Base-by-base conservation (phyloP, 257 asterid genomes). In the Linderniella brevidens region DNA sequence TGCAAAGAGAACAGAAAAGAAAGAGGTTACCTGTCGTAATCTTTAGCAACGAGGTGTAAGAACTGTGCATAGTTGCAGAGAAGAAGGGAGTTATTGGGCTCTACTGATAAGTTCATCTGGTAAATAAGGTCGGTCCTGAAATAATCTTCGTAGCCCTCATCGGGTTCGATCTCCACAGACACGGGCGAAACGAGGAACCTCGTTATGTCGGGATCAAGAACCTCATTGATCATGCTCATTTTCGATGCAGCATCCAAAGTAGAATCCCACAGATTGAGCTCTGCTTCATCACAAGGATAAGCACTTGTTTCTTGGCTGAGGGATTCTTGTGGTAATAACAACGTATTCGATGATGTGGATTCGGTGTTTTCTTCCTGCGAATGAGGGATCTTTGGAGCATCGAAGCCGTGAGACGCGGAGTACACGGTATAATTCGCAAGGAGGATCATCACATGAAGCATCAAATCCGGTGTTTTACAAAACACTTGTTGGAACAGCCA, bases 401-500 rank as follows among this genome's bases (percentile, higher is more conserved):
- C 32, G 10, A 62, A 25, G 41, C 50, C 57, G 10, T 49, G 55
- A 8, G 79, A 62, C 40, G 66, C 49, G 0, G 96, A 88, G 51
- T 74, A 46, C 1, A 66, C 70, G 14, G 93, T 55, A 19, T 67
- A 85, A 57, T 85, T 52, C 0, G 94, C 86, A 61, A 85, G 57
- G 4, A 90, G 83, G 54, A 65, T 50, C 93, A 90, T 85, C 10
- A 81, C 67, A 39, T 66, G 42, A 15, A 90, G 66, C 99, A 90
- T 81, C 63, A 90, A 56, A 38, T 39, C 57, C 0, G 96, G 99
- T 1, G 96, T 73, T 35, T 46, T 69, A 0, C 93, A 75, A 61
- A 81, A 85, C 1, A 85, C 94, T 60, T 81, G 88, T 58, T 68
- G 86, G 71, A 90, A 90, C 11, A 90, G 64, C 92, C 99, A 85